Conservation (phyloP, 1,284 basidiomycete genomes). For the Mycena sp. region DNA sequence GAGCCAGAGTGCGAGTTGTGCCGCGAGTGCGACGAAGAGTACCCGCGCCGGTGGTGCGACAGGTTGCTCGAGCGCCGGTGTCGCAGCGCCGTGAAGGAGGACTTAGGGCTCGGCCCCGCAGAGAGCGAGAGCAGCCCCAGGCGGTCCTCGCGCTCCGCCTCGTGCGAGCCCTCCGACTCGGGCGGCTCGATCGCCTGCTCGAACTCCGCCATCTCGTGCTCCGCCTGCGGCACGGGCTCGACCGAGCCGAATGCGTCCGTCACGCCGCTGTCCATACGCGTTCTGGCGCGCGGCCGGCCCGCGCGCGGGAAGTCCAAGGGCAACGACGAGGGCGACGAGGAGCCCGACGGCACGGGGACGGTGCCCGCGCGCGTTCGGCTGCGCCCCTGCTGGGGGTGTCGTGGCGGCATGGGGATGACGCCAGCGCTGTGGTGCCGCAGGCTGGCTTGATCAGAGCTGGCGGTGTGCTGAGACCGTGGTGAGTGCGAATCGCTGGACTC, state of each 20-base stretch:
- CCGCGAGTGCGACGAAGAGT: too few relatives aligned
- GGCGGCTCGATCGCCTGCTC: constrained; percentile 48
- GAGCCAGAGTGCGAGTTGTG: constrained; percentile 42
- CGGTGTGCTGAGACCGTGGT: constrained; percentile 45
- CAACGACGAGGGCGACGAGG: constrained; percentile 41
- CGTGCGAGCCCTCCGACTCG: constrained; percentile 62
- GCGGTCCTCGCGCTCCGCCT: constrained; percentile 74
- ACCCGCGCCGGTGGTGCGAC: constrained; percentile 33
- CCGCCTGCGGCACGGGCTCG: constrained; percentile 45
- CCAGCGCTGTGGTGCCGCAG: constrained; percentile 44
- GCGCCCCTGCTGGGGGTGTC: constrained; percentile 65
- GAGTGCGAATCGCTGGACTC: constrained; percentile 64
- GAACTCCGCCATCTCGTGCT: constrained; percentile 55
- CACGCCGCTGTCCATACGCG: constrained; percentile 55
- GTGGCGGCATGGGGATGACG: constrained; percentile 76
- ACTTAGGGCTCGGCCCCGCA: constrained; percentile 61
- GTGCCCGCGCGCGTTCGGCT: constrained; percentile 59
- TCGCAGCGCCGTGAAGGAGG: constrained; percentile 61
- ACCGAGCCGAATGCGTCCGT: constrained; percentile 41
- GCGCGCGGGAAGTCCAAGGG: constrained; percentile 53
- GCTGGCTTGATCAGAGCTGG: constrained; percentile 40
- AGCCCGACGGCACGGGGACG: constrained; percentile 49
- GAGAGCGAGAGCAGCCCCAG: constrained; percentile 66
- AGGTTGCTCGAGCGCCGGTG: constrained; percentile 50
- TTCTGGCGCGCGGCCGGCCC: constrained; percentile 42